A percentile compares a stretch with the other conserved stretches of the same genome.
Evolutionary conservation across 805 yeast species (phyloP).

Genomic region (Komagataella pseudopastoris): DNA sequence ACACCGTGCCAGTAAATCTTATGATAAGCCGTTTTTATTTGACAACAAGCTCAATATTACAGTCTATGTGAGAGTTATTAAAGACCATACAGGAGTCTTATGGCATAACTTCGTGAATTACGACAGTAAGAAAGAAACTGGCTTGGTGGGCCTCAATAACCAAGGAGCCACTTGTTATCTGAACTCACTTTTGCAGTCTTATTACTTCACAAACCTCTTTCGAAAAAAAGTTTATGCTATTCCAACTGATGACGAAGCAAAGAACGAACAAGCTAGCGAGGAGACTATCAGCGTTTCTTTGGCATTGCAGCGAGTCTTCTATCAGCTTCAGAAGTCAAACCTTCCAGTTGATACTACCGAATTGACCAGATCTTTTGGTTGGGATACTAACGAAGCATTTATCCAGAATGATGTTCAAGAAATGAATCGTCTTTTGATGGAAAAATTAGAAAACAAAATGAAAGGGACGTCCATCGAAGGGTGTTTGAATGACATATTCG

Average conservation of each 20-base stretch:
- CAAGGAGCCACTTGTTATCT: conserved; percentile 98
- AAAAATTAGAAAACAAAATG: conserved; percentile 81
- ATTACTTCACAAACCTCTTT: conserved; percentile 73
- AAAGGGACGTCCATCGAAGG: conserved; percentile 75
- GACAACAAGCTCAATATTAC: conserved; percentile 57
- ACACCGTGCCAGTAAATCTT: conserved; percentile 15
- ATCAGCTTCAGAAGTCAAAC: conserved; percentile 57
- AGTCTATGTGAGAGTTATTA: conserved; percentile 60
- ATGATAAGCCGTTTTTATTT: conserved; percentile 25
- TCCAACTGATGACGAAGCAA: conserved; percentile 52
- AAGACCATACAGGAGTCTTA: conserved; percentile 86
- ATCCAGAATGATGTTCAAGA: conserved; percentile 98
- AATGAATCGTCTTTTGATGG: conserved; percentile 90
- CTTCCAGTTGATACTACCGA: conserved; percentile 77
- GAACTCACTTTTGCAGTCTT: conserved; percentile 83
- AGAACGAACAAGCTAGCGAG: conserved; percentile 18
- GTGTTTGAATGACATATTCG: conserved; percentile 68
- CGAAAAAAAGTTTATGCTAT: conserved; percentile 80
- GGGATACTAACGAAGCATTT: conserved; percentile 93
- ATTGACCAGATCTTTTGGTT: conserved; percentile 86
- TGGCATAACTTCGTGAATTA: conserved; percentile 83
- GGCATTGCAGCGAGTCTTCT: conserved; percentile 82
- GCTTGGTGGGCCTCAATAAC: conserved; percentile 84
- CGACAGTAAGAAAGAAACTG: conserved; percentile 79
- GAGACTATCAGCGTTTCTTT: conserved; percentile 51